Percentiles rank a stretch among this genome's conserved stretches.
Evolutionary conservation across 2,329 filamentous ascomycete species (phyloP).

Genomic region (Cordyceps pruinosa): DNA sequence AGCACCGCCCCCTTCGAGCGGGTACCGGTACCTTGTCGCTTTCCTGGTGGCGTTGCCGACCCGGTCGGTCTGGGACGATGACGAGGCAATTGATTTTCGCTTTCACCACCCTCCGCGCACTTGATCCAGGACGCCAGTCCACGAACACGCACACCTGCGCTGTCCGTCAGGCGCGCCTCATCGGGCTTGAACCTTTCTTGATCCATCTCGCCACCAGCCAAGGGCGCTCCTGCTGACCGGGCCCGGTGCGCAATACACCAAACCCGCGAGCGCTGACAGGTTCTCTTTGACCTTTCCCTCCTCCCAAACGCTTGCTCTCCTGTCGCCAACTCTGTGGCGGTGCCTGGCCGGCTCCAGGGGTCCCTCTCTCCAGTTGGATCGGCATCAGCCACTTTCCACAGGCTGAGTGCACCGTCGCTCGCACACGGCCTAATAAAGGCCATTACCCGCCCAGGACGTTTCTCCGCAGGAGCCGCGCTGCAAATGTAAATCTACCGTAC

Average conservation of each 20-base stretch:
- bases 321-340: too few relatives aligned
- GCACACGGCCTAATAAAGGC: neutral
- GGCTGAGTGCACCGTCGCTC: neutral
- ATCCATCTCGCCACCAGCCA: neutral
- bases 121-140: too few relatives aligned
- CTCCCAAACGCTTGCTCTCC: too few relatives aligned
- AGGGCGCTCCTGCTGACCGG: neutral
- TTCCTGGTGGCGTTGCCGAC: slow-evolving; percentile 13
- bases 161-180: neutral
- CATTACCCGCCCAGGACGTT: too few relatives aligned
- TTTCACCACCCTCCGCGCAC: neutral
- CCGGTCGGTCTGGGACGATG: slow-evolving; percentile 27
- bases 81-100: slow-evolving; percentile 30
- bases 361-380: neutral
- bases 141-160: too few relatives aligned
- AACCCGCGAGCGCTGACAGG: too few relatives aligned
- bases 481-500: neutral
- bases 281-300: too few relatives aligned
- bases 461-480: too few relatives aligned
- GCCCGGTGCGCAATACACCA: too few relatives aligned
- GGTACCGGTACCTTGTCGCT: slow-evolving; percentile 17
- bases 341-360: neutral
- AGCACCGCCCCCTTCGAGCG: slow-evolving; percentile 5
- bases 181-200: neutral
- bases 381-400: slow-evolving; percentile 3